Percentiles rank a stretch among this genome's conserved stretches.
These are phyloP conservation scores for Quercus suber DNA, from an alignment of 306 rosid genomes.

Conservation along the genomic window DNA sequence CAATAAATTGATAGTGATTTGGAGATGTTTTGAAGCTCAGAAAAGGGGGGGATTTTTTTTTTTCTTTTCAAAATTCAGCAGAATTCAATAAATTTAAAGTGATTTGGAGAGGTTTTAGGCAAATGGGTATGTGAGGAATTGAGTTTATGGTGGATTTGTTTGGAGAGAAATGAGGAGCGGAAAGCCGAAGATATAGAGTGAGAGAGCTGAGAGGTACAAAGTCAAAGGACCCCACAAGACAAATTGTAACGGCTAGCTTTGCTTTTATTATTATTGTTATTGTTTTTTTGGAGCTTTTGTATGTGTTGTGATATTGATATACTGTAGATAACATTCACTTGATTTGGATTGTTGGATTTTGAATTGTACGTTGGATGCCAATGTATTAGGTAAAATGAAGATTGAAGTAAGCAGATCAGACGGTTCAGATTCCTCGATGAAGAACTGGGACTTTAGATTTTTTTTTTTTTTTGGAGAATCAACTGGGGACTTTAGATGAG, in stretches of 20 bases:
- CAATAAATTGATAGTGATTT: not conserved
- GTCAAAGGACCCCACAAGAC: not conserved
- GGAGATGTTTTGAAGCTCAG: not conserved
- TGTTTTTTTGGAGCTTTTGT: not conserved
- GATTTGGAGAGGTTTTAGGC: not conserved
- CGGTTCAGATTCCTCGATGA: not conserved
- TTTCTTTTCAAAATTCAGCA: not conserved
- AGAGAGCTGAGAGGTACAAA: not conserved
- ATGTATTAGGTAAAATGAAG: not conserved
- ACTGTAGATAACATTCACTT: not conserved
- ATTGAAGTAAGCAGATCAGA: not conserved
- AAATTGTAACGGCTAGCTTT: constrained; percentile 22
- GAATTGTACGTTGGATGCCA: not conserved
- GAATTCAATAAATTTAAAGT: not conserved
- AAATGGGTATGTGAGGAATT: not conserved
- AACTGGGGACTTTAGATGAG: too few relatives aligned
- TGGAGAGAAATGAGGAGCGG: not conserved
- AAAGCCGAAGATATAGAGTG: constrained; percentile 12
- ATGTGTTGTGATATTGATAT: not conserved
- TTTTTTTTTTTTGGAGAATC: too few relatives aligned
- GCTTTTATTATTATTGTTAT: not conserved
- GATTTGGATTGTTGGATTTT: not conserved
- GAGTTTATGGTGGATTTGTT: not conserved
- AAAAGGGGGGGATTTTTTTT: not conserved
- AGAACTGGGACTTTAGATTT: not conserved